Evolutionary conservation across 2,329 filamentous ascomycete genomes (phyloP), one percentile per base, ranked within the genome.

Genomic region (Teratosphaeria viscida): DNA sequence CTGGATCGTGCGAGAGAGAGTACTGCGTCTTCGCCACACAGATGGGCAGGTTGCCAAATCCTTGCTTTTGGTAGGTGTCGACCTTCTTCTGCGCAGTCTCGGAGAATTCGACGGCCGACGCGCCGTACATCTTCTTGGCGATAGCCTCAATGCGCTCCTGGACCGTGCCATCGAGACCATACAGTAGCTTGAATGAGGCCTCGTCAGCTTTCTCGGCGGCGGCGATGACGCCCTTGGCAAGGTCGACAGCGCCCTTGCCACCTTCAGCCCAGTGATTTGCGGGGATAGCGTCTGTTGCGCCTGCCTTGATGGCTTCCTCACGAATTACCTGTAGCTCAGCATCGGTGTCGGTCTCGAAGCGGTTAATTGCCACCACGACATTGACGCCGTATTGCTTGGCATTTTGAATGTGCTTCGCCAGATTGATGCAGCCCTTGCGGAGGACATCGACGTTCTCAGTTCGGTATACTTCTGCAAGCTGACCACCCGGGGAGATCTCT

Each of bases 11-110:
- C 60, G 88, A 94, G 55, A 99, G 82, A 37, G 90, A 95, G 79
- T 99, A 99, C 76, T 99, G 94, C 14, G 94, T 99, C 85, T 99
- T 99, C 63, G 94, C 94, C 65, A 97, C 84, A 74, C 94, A 99
- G 71, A 97, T 96, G 39, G 94, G 94, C 65, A 99, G 79, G 74
- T 96, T 90, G 26, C 88, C 88, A 69, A 92, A 95, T 54, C 94
- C 94, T 75, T 97, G 94, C 72, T 85, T 85, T 35, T 89, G 92
- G 77, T 97, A 99, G 7, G 87, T 92, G 72, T 96, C 92, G 65
- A 97, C 88, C 84, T 99, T 97, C 79, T 91, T 90, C 79, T 95
- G 90, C 0, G 94, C 94, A 57, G 94, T 81, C 74, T 96, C 91
- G 72, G 89, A 95, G 77, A 99, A 94, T 76, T 96, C 90, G 62